Evolutionary conservation across 2,329 filamentous ascomycete species (phyloP), one percentile per base, ranked within the genome.

Genomic region (Pseudogymnoascus sp.): DNA sequence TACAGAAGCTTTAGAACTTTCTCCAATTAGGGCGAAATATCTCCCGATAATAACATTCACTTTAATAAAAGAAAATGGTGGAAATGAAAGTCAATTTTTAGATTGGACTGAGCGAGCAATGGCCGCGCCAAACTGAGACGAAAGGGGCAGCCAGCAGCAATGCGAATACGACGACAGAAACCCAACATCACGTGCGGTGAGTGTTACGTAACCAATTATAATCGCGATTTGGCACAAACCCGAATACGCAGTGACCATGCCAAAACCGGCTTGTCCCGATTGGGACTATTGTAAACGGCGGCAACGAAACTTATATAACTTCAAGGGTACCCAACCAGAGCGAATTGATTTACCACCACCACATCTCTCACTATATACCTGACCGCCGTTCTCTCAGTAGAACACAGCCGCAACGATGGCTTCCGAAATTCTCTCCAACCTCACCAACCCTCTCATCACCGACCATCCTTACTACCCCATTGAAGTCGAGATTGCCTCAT

Each of bases 381-480:
- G 29, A 35, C 48, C 29, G 48, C 29, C 48, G 48, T 55, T 55
- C 48, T 55, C n/a, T 33, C n/a, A 55, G 48, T 21, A 55, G 48
- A 55, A 55, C 48, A 39, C n/a, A 59, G 37, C 12, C 58, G 58
- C 58, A 37, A 39, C 10, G 10, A 59, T 59, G 58, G 35, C 58
- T 39, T 37, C 35, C 35, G 37, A 5, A 39, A 59, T 69, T 58
- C 68, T 69, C 52, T 60, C 64, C 13, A 64, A 66, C 33, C 58
- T 65, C 37, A 63, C 65, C 31, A 31, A 60, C 42, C 65, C 65
- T 60, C 33, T 59, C 10, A 66, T 67, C 61, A 68, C 66, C 58
- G 63, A 65, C 58, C 87, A 92, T 72, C 87, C 88, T 0, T 92
- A 89, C 76, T 91, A 88, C 70, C 89, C 89, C 4, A 70, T 86